Base-by-base conservation (phyloP, 2,329 filamentous ascomycete genomes). In the Pestalotiopsis sp. region DNA sequence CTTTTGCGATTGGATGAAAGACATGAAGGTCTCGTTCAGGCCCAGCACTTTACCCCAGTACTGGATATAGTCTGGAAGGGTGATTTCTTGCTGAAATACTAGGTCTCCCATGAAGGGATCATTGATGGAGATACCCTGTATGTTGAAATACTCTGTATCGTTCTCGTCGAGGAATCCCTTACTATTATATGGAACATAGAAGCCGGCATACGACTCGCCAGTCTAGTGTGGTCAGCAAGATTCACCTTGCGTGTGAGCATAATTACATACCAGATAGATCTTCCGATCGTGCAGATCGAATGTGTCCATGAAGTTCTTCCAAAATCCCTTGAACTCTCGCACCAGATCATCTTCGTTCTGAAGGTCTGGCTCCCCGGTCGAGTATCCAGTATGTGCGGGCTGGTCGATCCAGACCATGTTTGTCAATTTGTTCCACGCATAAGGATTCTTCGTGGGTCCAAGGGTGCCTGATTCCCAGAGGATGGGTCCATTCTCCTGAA, bases 351-450 rank as follows among this genome's bases (percentile, higher is more conserved):
- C 23, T 58, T 66, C 64, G 45, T 66, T 49, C 1, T 31, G 25
- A 14, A 20, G 14, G 13, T 23, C 31, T 20, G 64, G 64, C 9
- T 66, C 49, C 9, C 64, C 64, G 9, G 25, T n/a, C 3, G 25
- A 20, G n/a, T 57, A 66, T 6, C 64, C 64, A 49, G 64, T 58
- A 13, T 36, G 20, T 1, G 36, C 64, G 9, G 45, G 64, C 20
- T 66, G 64, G 31, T 66, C 64, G 17, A 66, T 58, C 64, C 64
- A 66, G 9, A 66, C 49, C 36, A 59, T 39, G 27, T 66, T 66
- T 5, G 23, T 66, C 23, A 66, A 27, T 12, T 66, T 41, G 20
- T 66, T 27, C 45, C 64, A 66, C 12, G 25, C 41, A 31, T 39
- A 64, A 2, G 38, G 38, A 14, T 64, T 64, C n/a, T 12, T n/a